phyloP scores from a whole-genome alignment of 805 yeast species.

The Clavispora phyllophila region DNA sequence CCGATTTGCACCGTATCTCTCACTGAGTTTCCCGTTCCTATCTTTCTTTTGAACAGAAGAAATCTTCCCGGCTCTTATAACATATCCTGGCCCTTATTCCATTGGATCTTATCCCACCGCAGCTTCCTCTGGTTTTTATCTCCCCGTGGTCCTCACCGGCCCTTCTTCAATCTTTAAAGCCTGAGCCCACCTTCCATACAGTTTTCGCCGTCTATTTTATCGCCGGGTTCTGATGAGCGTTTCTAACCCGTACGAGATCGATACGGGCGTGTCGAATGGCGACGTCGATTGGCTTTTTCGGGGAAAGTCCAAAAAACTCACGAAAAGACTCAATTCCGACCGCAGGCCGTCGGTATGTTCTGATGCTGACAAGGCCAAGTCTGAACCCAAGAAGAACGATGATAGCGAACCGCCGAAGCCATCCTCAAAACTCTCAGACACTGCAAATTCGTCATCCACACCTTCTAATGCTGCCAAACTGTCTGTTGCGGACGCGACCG shows the following conservation, averaged over 20 bases:
- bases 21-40: background rate
- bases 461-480: background rate
- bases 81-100: background rate
- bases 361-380: conserved; percentile 1
- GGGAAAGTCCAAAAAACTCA: conserved; percentile 61
- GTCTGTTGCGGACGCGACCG: background rate
- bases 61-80: too few species aligned
- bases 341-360: conserved; percentile 6
- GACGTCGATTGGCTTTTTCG: conserved; percentile 84
- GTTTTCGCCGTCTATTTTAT: background rate
- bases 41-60: too few species aligned
- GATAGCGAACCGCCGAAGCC: background rate
- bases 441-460: background rate
- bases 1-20: background rate
- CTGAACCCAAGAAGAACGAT: background rate
- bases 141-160: background rate
- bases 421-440: background rate
- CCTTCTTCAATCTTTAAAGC: background rate
- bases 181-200: background rate
- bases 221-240: conserved; percentile 6
- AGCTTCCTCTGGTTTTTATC: too few species aligned
- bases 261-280: conserved; percentile 59
- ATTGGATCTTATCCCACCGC: too few species aligned
- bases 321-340: conserved; percentile 35
- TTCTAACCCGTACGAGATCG: conserved; percentile 16